Base-by-base conservation (phyloP, 306 rosid genomes). In the Lupinus albus region DNA sequence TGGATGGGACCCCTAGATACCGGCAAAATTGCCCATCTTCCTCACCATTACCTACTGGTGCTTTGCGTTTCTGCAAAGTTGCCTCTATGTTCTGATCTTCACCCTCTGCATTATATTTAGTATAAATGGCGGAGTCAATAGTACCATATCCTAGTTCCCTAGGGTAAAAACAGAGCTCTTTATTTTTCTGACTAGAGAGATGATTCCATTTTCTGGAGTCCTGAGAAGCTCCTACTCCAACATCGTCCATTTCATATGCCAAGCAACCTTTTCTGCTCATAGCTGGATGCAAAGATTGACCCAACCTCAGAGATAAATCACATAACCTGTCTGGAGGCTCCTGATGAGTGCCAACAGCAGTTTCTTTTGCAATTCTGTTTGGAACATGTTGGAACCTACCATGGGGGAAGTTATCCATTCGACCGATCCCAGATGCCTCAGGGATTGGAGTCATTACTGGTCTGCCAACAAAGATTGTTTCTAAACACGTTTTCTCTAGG, bases 301-400 rank as follows among this genome's bases (percentile, higher is more conserved):
- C 96, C 95, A 94, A 53, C 65, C 95, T 85, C 80, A 94, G 79
- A 35, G 96, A 85, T 39, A 94, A 84, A 69, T 94, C 99, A 59
- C 96, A 94, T 58, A 75, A 87, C 64, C 68, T 54, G 25, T 84
- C 89, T 7, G 16, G 80, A 33, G 79, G 71, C 57, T 49, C 81
- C 68, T 78, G 87, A 56, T 53, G 84, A 61, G 69, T 69, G 81
- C 78, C 81, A 64, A 70, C 41, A 25, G 49, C 67, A 61, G 76
- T 50, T 33, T 64, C 84, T 66, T 75, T 65, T 7, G 67, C 74
- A 42, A 71, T 42, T 69, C 82, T 76, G 68, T 33, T 69, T 8
- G 69, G 16, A 75, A 36, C 71, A 47, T 78, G 84, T 75, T 75
- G 83, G 63, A 84, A 63, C 52, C 79, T 79, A 53, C 67, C 77